Evolutionary conservation across 257 asterid genomes (phyloP).

Genomic region (Ilex asprella): DNA sequence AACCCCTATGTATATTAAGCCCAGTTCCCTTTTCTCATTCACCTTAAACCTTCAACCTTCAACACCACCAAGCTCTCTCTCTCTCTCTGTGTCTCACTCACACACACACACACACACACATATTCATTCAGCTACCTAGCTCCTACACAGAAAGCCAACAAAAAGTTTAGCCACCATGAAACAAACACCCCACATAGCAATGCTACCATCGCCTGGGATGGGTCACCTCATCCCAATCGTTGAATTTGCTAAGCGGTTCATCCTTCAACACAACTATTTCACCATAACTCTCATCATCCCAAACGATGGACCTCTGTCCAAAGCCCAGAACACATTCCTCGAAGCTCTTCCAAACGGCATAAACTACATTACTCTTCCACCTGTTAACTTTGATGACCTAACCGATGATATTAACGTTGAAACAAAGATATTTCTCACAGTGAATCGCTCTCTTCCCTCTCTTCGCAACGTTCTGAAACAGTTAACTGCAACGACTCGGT

Average conservation of each 20-base stretch:
- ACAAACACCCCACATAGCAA: constrained; percentile 36
- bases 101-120: neutral
- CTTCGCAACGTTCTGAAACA: constrained; percentile 27
- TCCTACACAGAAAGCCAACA: too few species aligned
- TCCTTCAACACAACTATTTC: constrained; percentile 36
- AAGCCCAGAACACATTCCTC: constrained; percentile 38
- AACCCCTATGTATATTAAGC: too few species aligned
- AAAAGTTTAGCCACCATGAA: too few species aligned
- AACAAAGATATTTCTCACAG: constrained; percentile 47
- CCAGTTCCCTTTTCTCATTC: too few species aligned
- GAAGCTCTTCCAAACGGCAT: constrained; percentile 35
- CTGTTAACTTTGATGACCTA: constrained; percentile 39
- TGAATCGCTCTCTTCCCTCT: constrained; percentile 51
- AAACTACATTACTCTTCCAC: constrained; percentile 32
- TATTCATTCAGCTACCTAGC: too few species aligned
- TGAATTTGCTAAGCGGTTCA: constrained; percentile 51
- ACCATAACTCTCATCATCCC: constrained; percentile 51
- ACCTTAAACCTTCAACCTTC: too few species aligned
- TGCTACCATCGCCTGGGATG: constrained; percentile 77
- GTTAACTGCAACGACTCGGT: constrained; percentile 5
- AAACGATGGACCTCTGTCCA: constrained; percentile 41
- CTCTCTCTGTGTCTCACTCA: too few species aligned
- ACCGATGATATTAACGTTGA: constrained; percentile 38
- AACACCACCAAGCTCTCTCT: neutral
- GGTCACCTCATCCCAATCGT: constrained; percentile 73